Evolutionary conservation across 2,329 filamentous ascomycete genomes (phyloP), one percentile per base, ranked within the genome.

Genomic region (Xylaria sp.): DNA sequence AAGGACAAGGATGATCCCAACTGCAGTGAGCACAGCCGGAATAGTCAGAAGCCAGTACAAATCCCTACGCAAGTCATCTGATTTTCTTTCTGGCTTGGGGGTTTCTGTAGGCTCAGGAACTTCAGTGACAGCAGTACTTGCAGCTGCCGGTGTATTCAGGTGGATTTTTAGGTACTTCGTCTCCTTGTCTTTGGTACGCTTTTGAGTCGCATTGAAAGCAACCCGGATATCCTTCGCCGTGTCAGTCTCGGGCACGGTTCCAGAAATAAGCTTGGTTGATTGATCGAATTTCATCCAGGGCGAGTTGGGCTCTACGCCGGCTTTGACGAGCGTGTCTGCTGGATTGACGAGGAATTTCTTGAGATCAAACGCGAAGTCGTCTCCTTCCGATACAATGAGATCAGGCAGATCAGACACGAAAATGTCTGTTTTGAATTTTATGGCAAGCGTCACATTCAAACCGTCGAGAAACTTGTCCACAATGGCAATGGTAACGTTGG

Each of bases 401-500:
- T 66, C 61, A 1, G 71, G 68, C 16, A 73, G 58, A 48, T 71
- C 64, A 7, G 67, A 64, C 48, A 67, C 59, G 61, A 74, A 70
- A 46, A 73, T 53, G 2, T 52, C n/a, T 13, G 48, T 35, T 8
- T 64, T 55, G 13, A 73, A 67, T 1, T 63, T 57, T 30, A 73
- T 65, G 11, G 54, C 61, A 6, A 90, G 69, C 0, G 82, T 83
- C 11, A 85, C 76, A 53, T 80, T 83, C 5, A 89, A 80, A 3
- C 73, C 74, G 68, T 90, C 82, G 4, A 79, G 79, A 62, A 80
- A 84, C n/a, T 75, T 76, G 68, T 91, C 87, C 5, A 74, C 76
- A 1, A 85, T 82, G 4, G 76, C 76, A 48, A 92, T 75, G 0
- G 79, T 83, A 46, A 93, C 80, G 65, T 87, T 88, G 34, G 81